Conservation (phyloP, 352 stramenopile genomes). For the Phytophthora hybrid region DNA sequence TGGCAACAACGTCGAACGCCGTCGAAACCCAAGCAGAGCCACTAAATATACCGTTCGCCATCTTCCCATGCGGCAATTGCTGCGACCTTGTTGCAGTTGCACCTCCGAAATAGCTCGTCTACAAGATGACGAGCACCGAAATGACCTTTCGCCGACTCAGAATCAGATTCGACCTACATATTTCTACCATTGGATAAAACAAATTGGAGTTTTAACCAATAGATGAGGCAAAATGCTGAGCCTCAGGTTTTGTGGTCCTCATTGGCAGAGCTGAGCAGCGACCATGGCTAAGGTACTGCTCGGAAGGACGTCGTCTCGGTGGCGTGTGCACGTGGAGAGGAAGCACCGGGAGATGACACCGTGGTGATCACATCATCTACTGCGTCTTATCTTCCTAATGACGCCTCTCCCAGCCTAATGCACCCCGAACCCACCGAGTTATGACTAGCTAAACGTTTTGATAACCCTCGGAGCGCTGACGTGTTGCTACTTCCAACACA, state of each 20-base stretch:
- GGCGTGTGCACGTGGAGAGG: constrained; percentile 14
- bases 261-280: constrained; percentile 33
- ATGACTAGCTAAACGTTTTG: neutral
- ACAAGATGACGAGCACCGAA: constrained; percentile 29
- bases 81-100: neutral
- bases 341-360: neutral
- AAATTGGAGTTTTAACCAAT: neutral
- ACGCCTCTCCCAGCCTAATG: constrained; percentile 4
- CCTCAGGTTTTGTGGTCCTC: constrained; percentile 21
- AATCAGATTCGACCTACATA: neutral
- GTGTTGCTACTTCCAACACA: constrained; percentile 29
- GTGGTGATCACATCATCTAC: neutral
- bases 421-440: constrained; percentile 15
- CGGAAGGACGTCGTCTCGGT: constrained; percentile 1
- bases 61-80: constrained; percentile 9
- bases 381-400: neutral
- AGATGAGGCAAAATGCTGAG: neutral
- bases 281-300: constrained; percentile 57
- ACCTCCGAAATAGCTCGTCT: constrained; percentile 33
- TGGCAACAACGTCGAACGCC: neutral
- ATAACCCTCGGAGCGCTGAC: constrained; percentile 5
- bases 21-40: neutral
- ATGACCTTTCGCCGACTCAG: constrained; percentile 15
- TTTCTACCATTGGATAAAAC: too few species aligned
- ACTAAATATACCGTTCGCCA: constrained; percentile 36